Evolutionary conservation across 1,284 basidiomycete species (phyloP).

Genomic region (Sanghuangporus baumii): DNA sequence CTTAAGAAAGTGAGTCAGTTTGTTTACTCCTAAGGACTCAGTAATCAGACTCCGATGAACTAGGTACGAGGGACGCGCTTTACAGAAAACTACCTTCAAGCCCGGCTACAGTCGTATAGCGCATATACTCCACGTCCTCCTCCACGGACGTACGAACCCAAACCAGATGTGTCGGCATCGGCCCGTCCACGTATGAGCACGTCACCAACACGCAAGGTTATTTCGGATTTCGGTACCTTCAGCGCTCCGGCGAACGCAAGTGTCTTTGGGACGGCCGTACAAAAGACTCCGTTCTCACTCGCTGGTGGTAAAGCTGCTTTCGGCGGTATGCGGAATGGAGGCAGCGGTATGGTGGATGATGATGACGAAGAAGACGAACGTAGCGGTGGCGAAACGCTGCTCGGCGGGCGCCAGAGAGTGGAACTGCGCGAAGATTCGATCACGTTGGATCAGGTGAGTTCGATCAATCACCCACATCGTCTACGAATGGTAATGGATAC

Average conservation of each 20-base stretch:
- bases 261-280: constrained; percentile 77
- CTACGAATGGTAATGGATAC: not conserved
- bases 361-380: constrained; percentile 59
- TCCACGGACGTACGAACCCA: constrained; percentile 36
- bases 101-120: constrained; percentile 57
- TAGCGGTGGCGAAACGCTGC: constrained; percentile 41
- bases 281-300: constrained; percentile 69
- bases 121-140: constrained; percentile 47
- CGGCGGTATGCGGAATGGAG: constrained; percentile 54
- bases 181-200: constrained; percentile 32
- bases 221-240: constrained; percentile 86
- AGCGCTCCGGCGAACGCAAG: constrained; percentile 70
- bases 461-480: not conserved
- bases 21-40: constrained; percentile 15
- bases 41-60: not conserved
- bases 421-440: constrained; percentile 78
- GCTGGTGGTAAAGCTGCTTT: constrained; percentile 79
- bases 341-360: constrained; percentile 31
- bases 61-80: constrained; percentile 90
- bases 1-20: constrained; percentile 67
- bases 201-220: constrained; percentile 77
- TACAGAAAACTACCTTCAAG: constrained; percentile 88
- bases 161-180: constrained; percentile 30
- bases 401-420: constrained; percentile 59
- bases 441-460: constrained; percentile 77